Evolutionary conservation across 176 grass and related monocot species (phyloP).

Genomic region (Leersia perrieri): DNA sequence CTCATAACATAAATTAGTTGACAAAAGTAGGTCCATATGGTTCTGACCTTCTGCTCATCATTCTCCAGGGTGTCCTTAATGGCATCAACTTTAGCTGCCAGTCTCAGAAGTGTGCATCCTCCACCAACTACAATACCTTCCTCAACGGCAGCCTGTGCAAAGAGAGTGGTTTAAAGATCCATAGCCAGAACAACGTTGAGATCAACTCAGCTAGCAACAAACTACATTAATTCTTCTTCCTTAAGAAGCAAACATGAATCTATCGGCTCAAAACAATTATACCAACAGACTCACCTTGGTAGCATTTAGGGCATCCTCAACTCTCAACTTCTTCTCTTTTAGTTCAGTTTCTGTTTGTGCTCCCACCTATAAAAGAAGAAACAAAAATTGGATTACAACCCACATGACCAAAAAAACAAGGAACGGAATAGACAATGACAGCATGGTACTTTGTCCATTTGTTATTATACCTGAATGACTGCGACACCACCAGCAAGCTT

Average conservation of each 20-base stretch:
- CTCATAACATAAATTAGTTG: background rate
- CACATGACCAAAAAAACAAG: background rate
- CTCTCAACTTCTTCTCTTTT: constrained; percentile 99
- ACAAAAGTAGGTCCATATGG: background rate
- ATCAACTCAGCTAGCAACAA: background rate
- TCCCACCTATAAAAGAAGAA: constrained; percentile 63
- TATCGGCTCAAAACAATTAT: background rate
- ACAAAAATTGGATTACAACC: constrained; percentile 24
- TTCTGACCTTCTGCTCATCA: constrained; percentile 88
- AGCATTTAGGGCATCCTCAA: constrained; percentile 99
- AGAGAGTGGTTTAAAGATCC: background rate
- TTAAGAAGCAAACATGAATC: constrained; percentile 20
- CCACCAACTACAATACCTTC: constrained; percentile 99
- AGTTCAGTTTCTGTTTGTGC: constrained; percentile 98
- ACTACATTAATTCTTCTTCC: background rate
- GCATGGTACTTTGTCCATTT: background rate
- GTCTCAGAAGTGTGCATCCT: constrained; percentile 89
- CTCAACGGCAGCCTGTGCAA: constrained; percentile 82
- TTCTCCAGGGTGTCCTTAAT: constrained; percentile 93
- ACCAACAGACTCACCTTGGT: constrained; percentile 57
- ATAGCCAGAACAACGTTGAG: background rate
- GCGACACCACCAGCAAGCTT: constrained; percentile 98
- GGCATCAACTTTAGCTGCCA: constrained; percentile 82
- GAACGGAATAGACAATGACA: background rate
- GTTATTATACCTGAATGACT: constrained; percentile 83